These are phyloP conservation scores for Salmacisia buchloeana DNA, from an alignment of 1,284 basidiomycete genomes.

Conservation along the genomic window DNA sequence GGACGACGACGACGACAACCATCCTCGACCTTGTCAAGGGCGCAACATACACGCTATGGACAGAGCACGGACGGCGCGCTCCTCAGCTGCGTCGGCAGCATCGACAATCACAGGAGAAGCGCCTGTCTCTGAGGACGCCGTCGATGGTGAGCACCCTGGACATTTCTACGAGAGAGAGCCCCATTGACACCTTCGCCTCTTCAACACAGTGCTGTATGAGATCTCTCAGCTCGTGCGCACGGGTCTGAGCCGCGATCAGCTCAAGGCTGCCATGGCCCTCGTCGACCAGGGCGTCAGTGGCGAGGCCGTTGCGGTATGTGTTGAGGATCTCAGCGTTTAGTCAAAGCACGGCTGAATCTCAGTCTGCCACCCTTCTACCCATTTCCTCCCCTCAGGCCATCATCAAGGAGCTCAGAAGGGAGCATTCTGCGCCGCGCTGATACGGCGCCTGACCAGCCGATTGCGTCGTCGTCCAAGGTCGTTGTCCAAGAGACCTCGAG, in stretches of 20 bases:
- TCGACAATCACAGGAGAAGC: not conserved
- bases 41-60: not conserved
- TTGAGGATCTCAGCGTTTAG: not conserved
- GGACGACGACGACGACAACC: no score
- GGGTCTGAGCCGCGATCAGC: conserved; percentile 71
- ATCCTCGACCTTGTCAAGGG: no score
- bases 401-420: not conserved
- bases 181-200: conserved; percentile 57
- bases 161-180: not conserved
- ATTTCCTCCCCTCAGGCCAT: not conserved
- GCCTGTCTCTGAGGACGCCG: not conserved
- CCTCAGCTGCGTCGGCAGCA: no score
- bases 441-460: no score
- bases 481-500: no score
- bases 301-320: conserved; percentile 72
- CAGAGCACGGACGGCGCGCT: not conserved
- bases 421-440: not conserved
- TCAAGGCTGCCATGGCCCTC: conserved; percentile 73
- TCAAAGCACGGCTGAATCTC: not conserved
- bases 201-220: conserved; percentile 72
- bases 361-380: not conserved
- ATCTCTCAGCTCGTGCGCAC: conserved; percentile 78
- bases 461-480: no score
- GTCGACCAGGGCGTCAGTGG: conserved; percentile 79
- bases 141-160: not conserved